phyloP scores from a whole-genome alignment of 1,284 basidiomycete genomes.

The Kalmanozyma brasiliensis region DNA sequence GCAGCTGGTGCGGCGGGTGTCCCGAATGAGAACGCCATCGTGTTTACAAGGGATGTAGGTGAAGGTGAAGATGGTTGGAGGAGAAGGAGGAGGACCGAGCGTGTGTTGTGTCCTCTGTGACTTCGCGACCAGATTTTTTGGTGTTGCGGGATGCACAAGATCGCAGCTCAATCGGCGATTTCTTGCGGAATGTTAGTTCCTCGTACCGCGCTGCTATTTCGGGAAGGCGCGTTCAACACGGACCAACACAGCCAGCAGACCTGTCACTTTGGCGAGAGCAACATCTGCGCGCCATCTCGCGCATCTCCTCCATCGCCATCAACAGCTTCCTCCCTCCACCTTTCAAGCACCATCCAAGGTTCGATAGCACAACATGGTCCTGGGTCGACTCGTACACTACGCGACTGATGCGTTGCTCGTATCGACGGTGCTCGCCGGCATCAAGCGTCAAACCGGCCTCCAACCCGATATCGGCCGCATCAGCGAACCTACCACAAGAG shows the following conservation, averaged over 20 bases:
- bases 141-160: constrained; percentile 1
- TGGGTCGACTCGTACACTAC: constrained; percentile 83
- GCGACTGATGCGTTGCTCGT: constrained; percentile 84
- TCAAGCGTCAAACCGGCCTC: constrained; percentile 76
- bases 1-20: constrained; percentile 45
- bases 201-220: not conserved
- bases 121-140: constrained; percentile 6
- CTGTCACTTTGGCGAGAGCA: constrained; percentile 2
- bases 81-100: not conserved
- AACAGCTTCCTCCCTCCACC: not conserved
- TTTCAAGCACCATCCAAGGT: no score
- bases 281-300: no score
- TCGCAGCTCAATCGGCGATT: not conserved
- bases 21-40: constrained; percentile 64
- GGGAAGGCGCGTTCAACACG: constrained; percentile 1
- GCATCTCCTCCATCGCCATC: no score
- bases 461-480: constrained; percentile 54
- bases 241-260: not conserved
- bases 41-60: not conserved
- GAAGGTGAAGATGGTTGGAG: not conserved
- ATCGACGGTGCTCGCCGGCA: constrained; percentile 88
- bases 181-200: not conserved
- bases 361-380: constrained; percentile 36
- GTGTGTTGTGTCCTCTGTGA: constrained; percentile 6
- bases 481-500: constrained; percentile 76